A percentile compares a stretch with the other conserved stretches of the same genome.
Evolutionary conservation across 1,284 basidiomycete genomes (phyloP).

Genomic region (Fistulinella staudtii): DNA sequence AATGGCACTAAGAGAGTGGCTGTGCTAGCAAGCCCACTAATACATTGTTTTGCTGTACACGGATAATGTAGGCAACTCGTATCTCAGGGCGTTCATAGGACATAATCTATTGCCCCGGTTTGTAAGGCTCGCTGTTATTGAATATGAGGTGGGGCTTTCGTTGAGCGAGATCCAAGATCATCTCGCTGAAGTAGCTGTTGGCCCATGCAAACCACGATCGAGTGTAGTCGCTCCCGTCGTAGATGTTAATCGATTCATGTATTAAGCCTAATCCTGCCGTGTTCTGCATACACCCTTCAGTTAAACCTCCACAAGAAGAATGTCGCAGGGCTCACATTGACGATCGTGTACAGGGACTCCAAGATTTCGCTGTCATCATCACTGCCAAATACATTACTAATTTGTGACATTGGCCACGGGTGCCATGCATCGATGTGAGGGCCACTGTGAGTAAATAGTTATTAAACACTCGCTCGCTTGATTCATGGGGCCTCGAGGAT

Average conservation of each 20-base stretch:
- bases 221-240: conserved; percentile 57
- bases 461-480: background rate
- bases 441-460: conserved; percentile 43
- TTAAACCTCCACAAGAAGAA: background rate
- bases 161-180: conserved; percentile 71
- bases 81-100: no score
- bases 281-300: conserved; percentile 45
- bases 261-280: conserved; percentile 72
- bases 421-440: conserved; percentile 71
- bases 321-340: conserved; percentile 48
- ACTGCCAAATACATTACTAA: conserved; percentile 69
- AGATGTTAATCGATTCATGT: conserved; percentile 70
- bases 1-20: conserved; percentile 20
- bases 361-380: conserved; percentile 68
- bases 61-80: background rate
- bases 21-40: conserved; percentile 12
- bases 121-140: conserved; percentile 49
- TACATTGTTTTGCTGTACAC: background rate
- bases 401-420: conserved; percentile 80
- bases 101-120: conserved; percentile 36
- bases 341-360: conserved; percentile 55
- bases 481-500: no score
- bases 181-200: conserved; percentile 76
- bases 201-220: conserved; percentile 81
- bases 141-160: conserved; percentile 70